Percentiles rank a stretch among this genome's conserved stretches.
These are phyloP conservation scores for Ustilago lituana DNA, from an alignment of 1,284 basidiomycete genomes.

Conservation along the genomic window DNA sequence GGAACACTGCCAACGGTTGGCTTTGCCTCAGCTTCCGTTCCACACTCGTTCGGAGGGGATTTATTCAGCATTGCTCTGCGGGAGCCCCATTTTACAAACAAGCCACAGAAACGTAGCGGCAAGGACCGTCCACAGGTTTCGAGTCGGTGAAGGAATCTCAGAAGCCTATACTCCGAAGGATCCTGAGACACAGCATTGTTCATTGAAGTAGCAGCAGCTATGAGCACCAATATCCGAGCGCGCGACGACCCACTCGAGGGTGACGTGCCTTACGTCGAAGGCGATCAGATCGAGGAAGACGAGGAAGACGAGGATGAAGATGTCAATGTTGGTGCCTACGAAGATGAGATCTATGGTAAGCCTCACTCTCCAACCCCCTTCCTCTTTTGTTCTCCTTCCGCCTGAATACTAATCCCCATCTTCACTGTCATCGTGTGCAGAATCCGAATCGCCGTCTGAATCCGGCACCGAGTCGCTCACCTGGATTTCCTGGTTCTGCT, in stretches of 20 bases:
- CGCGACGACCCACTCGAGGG: slow-evolving; percentile 21
- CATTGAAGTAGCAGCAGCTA: background rate
- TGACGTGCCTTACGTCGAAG: slow-evolving; percentile 25
- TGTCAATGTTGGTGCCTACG: slow-evolving; percentile 31
- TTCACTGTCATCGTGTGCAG: no score
- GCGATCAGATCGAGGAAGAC: slow-evolving; percentile 47
- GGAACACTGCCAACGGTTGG: no score
- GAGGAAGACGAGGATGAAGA: slow-evolving; percentile 52
- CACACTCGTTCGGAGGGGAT: no score
- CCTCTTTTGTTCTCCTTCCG: background rate
- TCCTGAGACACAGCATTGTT: no score
- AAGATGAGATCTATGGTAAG: slow-evolving; percentile 52
- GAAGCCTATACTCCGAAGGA: no score
- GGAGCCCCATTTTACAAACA: no score
- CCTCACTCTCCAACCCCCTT: background rate
- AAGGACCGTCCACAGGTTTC: no score
- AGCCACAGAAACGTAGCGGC: no score
- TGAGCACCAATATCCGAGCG: slow-evolving; percentile 16
- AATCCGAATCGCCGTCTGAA: slow-evolving; percentile 61
- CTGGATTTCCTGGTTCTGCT: slow-evolving; percentile 99
- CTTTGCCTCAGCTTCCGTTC: no score
- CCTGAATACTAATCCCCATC: no score
- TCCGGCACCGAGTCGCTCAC: slow-evolving; percentile 72
- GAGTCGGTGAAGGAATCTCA: no score
- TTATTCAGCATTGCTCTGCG: no score